A percentile compares a stretch with the other conserved stretches of the same genome.
Evolutionary conservation across 192 early-diverging fungal genomes (phyloP).

Genomic region (Coemansia sp.): DNA sequence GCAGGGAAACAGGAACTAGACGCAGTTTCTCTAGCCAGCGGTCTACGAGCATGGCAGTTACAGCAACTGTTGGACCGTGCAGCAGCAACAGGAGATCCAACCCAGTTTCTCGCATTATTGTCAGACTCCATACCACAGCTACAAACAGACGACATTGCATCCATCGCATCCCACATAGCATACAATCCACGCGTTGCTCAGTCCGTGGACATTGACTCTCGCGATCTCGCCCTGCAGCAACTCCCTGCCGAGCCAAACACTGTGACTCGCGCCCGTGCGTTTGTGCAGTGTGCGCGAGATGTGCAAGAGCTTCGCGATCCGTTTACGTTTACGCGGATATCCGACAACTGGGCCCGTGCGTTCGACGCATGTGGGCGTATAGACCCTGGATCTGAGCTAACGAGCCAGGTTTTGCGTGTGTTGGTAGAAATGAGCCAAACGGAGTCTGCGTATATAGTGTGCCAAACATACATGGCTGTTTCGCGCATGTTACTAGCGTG

Average conservation of each 20-base stretch:
- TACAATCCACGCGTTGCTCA: conserved; percentile 11
- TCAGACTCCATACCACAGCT: conserved; percentile 5
- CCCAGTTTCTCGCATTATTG: conserved; percentile 10
- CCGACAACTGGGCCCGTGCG: conserved; percentile 10
- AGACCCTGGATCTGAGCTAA: not conserved
- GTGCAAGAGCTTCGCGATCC: conserved; percentile 26
- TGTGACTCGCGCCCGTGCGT: conserved; percentile 6
- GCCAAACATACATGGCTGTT: conserved; percentile 17
- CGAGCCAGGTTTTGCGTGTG: not conserved
- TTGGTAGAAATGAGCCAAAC: conserved; percentile 16
- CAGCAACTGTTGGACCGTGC: not conserved
- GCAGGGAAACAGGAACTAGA: not conserved
- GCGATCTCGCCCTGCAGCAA: conserved; percentile 5
- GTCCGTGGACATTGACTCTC: conserved; percentile 6
- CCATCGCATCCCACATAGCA: conserved; percentile 6
- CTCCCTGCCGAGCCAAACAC: not conserved
- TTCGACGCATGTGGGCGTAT: conserved; percentile 5
- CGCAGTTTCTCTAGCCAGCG: not conserved
- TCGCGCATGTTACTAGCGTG: conserved; percentile 2
- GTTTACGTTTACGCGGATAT: conserved; percentile 25
- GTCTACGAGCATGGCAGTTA: not conserved
- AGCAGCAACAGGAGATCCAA: not conserved
- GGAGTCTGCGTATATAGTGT: conserved; percentile 28
- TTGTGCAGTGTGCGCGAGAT: conserved; percentile 8
- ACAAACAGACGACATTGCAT: conserved; percentile 7